A percentile compares a stretch with the other conserved stretches of the same genome.
These are phyloP conservation scores for Backusella mclennaniae DNA, from an alignment of 192 early-diverging fungal species.

Conservation along the genomic window DNA sequence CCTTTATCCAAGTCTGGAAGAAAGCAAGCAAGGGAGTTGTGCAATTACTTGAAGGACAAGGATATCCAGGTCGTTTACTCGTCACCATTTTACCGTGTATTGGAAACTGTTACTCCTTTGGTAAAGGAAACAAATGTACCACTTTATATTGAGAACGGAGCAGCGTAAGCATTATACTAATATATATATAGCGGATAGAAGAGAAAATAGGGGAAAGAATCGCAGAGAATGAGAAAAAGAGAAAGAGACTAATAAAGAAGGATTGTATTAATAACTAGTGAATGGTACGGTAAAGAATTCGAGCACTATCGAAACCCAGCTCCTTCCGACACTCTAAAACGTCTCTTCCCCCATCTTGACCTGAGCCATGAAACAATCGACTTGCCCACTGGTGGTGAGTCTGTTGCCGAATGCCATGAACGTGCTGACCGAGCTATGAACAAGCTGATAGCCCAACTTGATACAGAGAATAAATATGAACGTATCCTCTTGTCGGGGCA, in stretches of 20 bases:
- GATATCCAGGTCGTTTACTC: constrained; percentile 24
- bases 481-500: constrained; percentile 25
- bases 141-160: constrained; percentile 19
- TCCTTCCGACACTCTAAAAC: not conserved
- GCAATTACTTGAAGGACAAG: constrained; percentile 17
- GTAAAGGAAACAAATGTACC: constrained; percentile 3
- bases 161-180: constrained; percentile 15
- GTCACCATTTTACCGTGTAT: constrained; percentile 35
- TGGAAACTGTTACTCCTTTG: constrained; percentile 21
- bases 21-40: constrained; percentile 27
- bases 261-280: not conserved
- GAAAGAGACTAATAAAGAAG: not conserved
- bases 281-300: constrained; percentile 26
- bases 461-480: not conserved
- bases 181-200: not conserved
- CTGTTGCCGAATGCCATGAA: constrained; percentile 14
- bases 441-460: constrained; percentile 7
- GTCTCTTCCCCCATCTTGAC: constrained; percentile 17
- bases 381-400: constrained; percentile 17
- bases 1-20: constrained; percentile 12
- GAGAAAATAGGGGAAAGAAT: not conserved
- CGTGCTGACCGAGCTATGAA: constrained; percentile 17
- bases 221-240: not conserved
- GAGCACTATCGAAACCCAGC: constrained; percentile 12
- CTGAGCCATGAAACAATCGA: constrained; percentile 11